Evolutionary conservation across 306 rosid genomes (phyloP), one percentile per base, ranked within the genome.

Genomic region (Sechiopsis laciniata): DNA sequence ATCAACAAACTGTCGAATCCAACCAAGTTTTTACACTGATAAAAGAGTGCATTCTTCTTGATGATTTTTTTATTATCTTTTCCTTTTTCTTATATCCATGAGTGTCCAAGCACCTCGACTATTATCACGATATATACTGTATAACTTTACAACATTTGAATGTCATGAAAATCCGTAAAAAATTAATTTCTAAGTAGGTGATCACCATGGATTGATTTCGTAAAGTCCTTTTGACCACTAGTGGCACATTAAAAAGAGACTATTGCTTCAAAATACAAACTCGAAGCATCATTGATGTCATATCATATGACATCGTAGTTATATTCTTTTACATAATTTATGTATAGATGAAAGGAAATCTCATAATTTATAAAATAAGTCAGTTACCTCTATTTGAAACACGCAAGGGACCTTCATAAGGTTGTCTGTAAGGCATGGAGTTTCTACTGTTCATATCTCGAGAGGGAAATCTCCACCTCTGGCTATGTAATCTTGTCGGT

Each of bases 401-500:
- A 17, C 94, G 93, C 73, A 90, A 86, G 8, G 84, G 87, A 79
- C 91, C 96, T 45, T 87, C 94, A 78, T 78, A 91, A 76, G 96
- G 96, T 40, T 91, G 97, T 80, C 88, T 84, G 65, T 75, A 90
- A 72, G 96, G 84, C 78, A 88, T 54, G 66, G 88, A 75, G 66
- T 89, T 84, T 78, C 96, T 80, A 73, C 88, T 88, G 76, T 77
- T 85, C 83, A 83, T 71, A 26, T 87, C 88, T 20, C 84, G 83
- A 10, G 94, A 87, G 75, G 94, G 91, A 87, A 71, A 88, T 79
- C 97, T 87, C 97, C 90, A 87, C 40, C 90, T 91, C 72, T 88
- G 96, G 74, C 78, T 82, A 22, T 87, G 85, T 72, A 82, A 72
- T 81, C 96, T 84, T 46, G 85, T 24, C 42, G 95, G 82, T 77